Percentiles rank a stretch among this genome's conserved stretches.
These are phyloP conservation scores for Termitomyces sp. DNA, from an alignment of 768 basidiomycete genomes.

Conservation along the genomic window DNA sequence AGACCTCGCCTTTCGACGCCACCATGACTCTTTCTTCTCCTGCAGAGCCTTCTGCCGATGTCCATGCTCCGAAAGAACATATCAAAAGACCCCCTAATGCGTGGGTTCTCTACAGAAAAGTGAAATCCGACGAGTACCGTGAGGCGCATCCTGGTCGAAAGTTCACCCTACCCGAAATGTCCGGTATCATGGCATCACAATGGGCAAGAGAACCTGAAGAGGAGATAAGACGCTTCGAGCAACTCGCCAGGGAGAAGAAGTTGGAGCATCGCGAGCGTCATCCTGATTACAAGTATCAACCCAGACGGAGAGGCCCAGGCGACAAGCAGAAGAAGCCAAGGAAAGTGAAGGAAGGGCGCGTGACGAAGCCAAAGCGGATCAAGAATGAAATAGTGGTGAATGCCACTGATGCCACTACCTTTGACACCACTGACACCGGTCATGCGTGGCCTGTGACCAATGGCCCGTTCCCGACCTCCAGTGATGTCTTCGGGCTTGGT, in stretches of 20 bases:
- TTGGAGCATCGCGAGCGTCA: neutral
- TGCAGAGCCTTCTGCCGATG: neutral
- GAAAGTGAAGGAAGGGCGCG: neutral
- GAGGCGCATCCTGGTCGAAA: neutral
- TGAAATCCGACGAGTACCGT: neutral
- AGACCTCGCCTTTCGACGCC: neutral
- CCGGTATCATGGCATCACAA: neutral
- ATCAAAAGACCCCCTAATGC: neutral
- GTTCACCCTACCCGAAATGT: neutral
- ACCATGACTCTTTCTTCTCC: neutral
- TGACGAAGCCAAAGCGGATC: neutral
- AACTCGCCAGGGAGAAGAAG: neutral
- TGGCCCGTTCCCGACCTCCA: neutral
- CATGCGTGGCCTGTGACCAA: neutral
- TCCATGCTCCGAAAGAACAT: too few relatives aligned
- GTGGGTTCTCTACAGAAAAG: neutral
- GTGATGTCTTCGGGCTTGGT: neutral
- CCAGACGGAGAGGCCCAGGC: neutral
- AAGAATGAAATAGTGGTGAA: neutral
- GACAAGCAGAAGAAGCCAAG: neutral
- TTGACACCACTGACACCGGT: neutral
- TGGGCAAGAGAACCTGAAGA: neutral
- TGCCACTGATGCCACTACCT: neutral
- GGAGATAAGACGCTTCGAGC: neutral
- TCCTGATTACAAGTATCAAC: neutral